A percentile compares a stretch with the other conserved stretches of the same genome.
Evolutionary conservation across 495 filamentous ascomycete genomes (phyloP).

Genomic region (Trichoderma orchidacearum): DNA sequence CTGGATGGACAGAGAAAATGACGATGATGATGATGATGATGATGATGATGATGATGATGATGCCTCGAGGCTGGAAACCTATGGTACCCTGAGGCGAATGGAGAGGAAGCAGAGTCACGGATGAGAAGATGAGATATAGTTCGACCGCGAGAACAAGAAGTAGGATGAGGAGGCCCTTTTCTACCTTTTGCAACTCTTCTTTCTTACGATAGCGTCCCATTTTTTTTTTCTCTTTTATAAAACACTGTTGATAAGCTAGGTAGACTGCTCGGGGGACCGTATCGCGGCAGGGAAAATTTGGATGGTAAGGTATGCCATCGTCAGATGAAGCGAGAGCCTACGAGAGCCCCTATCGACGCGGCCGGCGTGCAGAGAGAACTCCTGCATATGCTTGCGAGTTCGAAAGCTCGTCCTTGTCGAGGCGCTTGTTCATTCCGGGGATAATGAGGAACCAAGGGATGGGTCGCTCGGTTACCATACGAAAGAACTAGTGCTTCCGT

Average conservation of each 20-base stretch:
- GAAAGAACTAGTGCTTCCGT: not conserved
- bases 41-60: too few species aligned
- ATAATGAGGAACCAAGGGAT: not conserved
- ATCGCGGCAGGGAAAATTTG: too few species aligned
- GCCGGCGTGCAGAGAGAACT: not conserved
- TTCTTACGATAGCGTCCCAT: not conserved
- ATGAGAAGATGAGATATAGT: not conserved
- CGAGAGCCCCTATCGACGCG: not conserved
- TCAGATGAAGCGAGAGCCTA: not conserved
- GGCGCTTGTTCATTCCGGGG: not conserved
- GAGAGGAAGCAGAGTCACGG: too few species aligned
- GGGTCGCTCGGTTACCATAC: not conserved
- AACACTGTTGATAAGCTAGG: not conserved
- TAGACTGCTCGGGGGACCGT: too few species aligned
- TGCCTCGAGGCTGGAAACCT: too few species aligned
- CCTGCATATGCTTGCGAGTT: not conserved
- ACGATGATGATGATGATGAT: too few species aligned
- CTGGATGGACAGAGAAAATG: too few species aligned
- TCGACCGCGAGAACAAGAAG: not conserved
- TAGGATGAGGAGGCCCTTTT: not conserved
- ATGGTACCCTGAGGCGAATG: too few species aligned
- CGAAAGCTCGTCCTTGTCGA: not conserved
- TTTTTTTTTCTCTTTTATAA: too few species aligned
- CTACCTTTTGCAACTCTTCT: not conserved
- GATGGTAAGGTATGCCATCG: not conserved